A percentile compares a stretch with the other conserved stretches of the same genome.
phyloP scores from a whole-genome alignment of 805 yeast genomes.

The Saturnispora serradocipensis region DNA sequence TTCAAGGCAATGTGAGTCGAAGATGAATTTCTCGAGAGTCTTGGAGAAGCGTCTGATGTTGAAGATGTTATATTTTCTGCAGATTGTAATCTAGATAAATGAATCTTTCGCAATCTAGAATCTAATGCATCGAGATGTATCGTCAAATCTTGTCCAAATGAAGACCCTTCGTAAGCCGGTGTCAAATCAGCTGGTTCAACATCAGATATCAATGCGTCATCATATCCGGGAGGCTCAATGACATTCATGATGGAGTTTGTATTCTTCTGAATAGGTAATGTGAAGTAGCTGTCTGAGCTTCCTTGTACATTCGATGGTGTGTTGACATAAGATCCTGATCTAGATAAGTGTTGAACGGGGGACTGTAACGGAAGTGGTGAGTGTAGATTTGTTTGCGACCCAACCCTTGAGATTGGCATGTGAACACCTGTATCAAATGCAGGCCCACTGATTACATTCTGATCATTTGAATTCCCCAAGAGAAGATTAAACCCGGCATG shows the following conservation, averaged over 20 bases:
- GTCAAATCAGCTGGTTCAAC: constrained; percentile 44
- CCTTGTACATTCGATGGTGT: constrained; percentile 7
- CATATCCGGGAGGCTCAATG: constrained; percentile 77
- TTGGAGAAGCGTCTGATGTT: constrained; percentile 2
- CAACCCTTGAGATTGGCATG: constrained; percentile 15
- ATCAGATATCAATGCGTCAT: constrained; percentile 59
- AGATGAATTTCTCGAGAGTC: constrained; percentile 4
- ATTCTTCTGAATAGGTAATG: background rate
- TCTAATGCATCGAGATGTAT: constrained; percentile 26
- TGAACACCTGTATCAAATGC: constrained; percentile 15
- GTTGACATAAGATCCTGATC: constrained; percentile 42
- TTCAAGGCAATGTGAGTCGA: background rate
- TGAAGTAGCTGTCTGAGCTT: background rate
- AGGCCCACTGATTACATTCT: constrained; percentile 15
- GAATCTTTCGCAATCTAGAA: constrained; percentile 22
- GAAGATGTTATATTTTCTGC: background rate
- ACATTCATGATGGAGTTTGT: background rate
- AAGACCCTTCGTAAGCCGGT: constrained; percentile 48
- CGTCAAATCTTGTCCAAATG: constrained; percentile 2
- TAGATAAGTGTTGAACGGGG: constrained; percentile 52
- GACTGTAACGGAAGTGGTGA: constrained; percentile 21
- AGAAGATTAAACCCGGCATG: background rate
- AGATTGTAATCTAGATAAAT: constrained; percentile 8
- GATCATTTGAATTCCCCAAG: background rate
- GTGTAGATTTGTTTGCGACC: constrained; percentile 2